Percentiles rank a stretch among this genome's conserved stretches.
Evolutionary conservation across 2,329 filamentous ascomycete genomes (phyloP).

Genomic region (Fonsecaea multimorphosa): DNA sequence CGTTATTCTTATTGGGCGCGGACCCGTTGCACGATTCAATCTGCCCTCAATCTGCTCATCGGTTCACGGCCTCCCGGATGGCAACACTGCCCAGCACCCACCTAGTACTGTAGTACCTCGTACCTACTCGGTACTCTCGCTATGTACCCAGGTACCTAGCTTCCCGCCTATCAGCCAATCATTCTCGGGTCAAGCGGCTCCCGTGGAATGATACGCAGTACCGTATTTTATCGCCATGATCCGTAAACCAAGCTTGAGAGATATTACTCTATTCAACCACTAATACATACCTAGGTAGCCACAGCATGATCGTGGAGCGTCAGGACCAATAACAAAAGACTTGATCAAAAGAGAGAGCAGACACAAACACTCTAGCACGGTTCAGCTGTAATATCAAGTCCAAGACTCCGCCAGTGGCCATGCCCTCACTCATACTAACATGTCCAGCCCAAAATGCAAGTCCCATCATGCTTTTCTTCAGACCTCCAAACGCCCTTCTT

Average conservation of each 20-base stretch:
- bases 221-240: too few species aligned
- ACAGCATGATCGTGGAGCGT: too few species aligned
- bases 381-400: neutral
- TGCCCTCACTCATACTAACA: neutral
- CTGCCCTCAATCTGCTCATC: slow-evolving; percentile 17
- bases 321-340: neutral
- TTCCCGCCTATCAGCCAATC: slow-evolving; percentile 9
- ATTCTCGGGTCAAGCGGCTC: neutral
- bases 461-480: slow-evolving; percentile 2
- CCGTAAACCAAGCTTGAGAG: too few species aligned
- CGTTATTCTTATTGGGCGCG: slow-evolving; percentile 1
- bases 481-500: slow-evolving; percentile 9
- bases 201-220: too few species aligned
- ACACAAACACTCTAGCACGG: neutral
- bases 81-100: too few species aligned
- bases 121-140: too few species aligned
- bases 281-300: too few species aligned
- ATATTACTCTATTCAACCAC: neutral
- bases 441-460: slow-evolving; percentile 1
- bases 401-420: neutral
- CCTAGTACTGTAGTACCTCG: too few species aligned
- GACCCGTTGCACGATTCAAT: neutral
- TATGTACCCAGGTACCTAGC: too few species aligned
- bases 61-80: slow-evolving; percentile 33
- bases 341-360: neutral